Conservation (phyloP, 192 early-diverging fungal species). For the Coemansia sp. region DNA sequence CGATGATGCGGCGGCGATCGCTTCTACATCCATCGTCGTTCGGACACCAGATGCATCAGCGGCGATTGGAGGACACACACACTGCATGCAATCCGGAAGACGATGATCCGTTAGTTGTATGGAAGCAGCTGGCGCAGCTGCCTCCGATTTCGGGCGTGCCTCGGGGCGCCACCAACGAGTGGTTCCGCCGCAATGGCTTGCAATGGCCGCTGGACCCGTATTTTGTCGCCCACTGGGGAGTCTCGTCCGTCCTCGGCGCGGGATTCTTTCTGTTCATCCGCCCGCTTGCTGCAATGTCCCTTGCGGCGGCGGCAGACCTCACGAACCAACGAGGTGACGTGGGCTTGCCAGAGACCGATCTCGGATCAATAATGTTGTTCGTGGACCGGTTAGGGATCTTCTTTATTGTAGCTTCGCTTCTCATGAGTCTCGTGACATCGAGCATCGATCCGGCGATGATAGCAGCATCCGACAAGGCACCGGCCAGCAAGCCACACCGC, state of each 20-base stretch:
- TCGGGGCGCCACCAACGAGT: slow-evolving; percentile 24
- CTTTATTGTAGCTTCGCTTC: slow-evolving; percentile 1
- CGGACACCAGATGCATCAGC: background rate
- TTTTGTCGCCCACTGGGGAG: slow-evolving; percentile 37
- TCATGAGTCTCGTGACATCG: slow-evolving; percentile 28
- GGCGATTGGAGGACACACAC: background rate
- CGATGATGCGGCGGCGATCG: slow-evolving; percentile 24
- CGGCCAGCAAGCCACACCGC: background rate
- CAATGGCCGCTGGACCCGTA: slow-evolving; percentile 33
- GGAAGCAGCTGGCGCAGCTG: slow-evolving; percentile 21
- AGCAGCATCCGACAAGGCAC: background rate
- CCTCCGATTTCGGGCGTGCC: slow-evolving; percentile 21
- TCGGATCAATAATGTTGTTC: background rate
- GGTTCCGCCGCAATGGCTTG: slow-evolving; percentile 37
- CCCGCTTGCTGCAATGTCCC: slow-evolving; percentile 13
- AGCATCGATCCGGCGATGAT: slow-evolving; percentile 24
- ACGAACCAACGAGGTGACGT: background rate
- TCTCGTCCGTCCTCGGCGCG: slow-evolving; percentile 15
- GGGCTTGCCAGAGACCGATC: background rate
- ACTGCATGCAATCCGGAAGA: background rate
- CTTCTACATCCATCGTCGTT: background rate
- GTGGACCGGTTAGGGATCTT: background rate
- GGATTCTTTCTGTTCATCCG: slow-evolving; percentile 25
- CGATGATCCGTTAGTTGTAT: slow-evolving; percentile 31
- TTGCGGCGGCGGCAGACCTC: background rate